phyloP scores from a whole-genome alignment of 1,284 basidiomycete genomes.

The Ustilago curta region DNA sequence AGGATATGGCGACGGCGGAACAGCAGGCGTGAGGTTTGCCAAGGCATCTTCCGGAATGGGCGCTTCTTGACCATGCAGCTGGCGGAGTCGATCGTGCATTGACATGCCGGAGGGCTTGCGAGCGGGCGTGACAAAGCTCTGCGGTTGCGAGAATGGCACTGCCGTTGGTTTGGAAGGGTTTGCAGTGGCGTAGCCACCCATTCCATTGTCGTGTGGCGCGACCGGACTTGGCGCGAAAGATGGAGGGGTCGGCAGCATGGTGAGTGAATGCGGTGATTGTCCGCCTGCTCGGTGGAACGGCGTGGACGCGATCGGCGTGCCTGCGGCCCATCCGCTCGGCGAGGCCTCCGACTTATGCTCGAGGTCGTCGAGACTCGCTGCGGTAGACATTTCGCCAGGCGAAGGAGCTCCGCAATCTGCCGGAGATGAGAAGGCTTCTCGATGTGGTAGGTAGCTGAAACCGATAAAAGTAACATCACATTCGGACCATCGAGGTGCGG shows the following conservation, averaged over 20 bases:
- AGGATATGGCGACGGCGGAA: conserved; percentile 64
- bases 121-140: conserved; percentile 58
- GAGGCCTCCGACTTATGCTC: conserved; percentile 5
- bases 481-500: conserved; percentile 52
- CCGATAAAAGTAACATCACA: conserved; percentile 57
- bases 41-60: conserved; percentile 34
- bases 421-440: conserved; percentile 32
- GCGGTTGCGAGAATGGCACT: conserved; percentile 20
- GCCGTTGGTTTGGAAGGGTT: conserved; percentile 8
- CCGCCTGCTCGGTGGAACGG: conserved; percentile 33
- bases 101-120: conserved; percentile 54
- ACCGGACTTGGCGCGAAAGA: conserved; percentile 45
- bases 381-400: conserved; percentile 42
- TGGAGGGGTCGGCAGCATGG: conserved; percentile 43
- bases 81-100: conserved; percentile 50
- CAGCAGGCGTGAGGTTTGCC: conserved; percentile 37
- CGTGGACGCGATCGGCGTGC: conserved; percentile 53
- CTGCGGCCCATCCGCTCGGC: conserved; percentile 24
- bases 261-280: conserved; percentile 23
- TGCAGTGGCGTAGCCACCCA: not conserved
- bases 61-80: conserved; percentile 39
- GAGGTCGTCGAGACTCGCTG: conserved; percentile 33
- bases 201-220: not conserved
- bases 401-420: not conserved
- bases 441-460: conserved; percentile 57